Conservation (phyloP, 2,329 filamentous ascomycete species). For the Colletotrichum tamarilloi region DNA sequence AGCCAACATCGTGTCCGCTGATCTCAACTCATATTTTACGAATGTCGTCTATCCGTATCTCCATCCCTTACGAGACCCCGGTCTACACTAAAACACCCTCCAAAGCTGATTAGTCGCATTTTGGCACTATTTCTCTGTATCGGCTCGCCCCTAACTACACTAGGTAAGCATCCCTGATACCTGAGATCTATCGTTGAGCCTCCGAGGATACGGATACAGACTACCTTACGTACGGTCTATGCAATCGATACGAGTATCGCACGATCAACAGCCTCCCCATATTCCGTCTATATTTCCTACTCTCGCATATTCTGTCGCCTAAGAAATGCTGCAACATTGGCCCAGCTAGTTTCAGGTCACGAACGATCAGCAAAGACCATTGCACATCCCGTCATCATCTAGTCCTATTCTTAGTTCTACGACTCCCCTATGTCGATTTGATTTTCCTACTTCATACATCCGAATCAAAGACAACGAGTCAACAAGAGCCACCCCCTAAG, state of each 20-base stretch:
- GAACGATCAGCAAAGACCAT: conserved; percentile 2
- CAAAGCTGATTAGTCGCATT: neutral
- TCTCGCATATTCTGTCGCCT: neutral
- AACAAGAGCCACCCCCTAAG: neutral
- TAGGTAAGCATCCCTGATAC: neutral
- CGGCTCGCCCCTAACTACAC: neutral
- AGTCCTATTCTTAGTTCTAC: conserved; percentile 9
- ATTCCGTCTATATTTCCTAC: neutral
- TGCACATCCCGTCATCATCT: neutral
- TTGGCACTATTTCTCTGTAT: neutral
- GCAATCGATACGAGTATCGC: conserved; percentile 10
- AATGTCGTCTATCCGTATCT: neutral
- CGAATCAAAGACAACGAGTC: neutral
- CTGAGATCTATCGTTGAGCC: neutral
- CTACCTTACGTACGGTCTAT: neutral
- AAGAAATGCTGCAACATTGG: conserved; percentile 6
- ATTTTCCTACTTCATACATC: neutral
- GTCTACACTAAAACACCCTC: neutral
- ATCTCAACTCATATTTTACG: neutral
- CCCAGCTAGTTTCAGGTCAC: conserved; percentile 26
- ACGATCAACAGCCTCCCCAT: neutral
- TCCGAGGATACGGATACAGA: neutral
- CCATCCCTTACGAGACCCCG: neutral
- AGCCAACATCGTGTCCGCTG: neutral
- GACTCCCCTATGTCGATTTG: neutral